Evolutionary conservation across 139 green algal species (phyloP).

Genomic region (Ettlia oleoabundans): DNA sequence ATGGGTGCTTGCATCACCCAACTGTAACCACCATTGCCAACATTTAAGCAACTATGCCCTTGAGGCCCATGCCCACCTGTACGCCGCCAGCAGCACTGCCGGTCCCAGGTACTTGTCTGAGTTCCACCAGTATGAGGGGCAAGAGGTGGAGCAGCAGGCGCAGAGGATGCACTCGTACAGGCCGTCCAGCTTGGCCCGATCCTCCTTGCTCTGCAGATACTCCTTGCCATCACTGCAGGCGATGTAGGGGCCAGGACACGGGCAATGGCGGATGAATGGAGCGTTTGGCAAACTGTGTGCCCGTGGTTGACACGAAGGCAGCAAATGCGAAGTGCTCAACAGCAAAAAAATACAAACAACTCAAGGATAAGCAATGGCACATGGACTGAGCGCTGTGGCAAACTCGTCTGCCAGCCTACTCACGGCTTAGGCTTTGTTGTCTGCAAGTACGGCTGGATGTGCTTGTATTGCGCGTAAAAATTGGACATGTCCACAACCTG

Average conservation of each 20-base stretch:
- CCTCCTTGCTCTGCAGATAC: slow-evolving; percentile 90
- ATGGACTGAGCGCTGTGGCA: not conserved
- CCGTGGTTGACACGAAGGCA: not conserved
- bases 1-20: too few species aligned
- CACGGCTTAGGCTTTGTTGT: slow-evolving; percentile 68
- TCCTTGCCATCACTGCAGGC: slow-evolving; percentile 70
- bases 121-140: slow-evolving; percentile 99
- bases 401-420: not conserved
- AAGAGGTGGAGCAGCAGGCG: slow-evolving; percentile 97
- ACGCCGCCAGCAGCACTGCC: slow-evolving; percentile 93
- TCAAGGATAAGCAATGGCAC: not conserved
- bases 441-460: slow-evolving; percentile 97
- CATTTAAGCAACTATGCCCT: too few species aligned
- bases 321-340: not conserved
- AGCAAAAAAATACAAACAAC: not conserved
- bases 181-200: slow-evolving; percentile 94
- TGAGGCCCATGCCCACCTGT: slow-evolving; percentile 86
- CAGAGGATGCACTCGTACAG: slow-evolving; percentile 99
- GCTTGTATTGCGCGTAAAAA: slow-evolving; percentile 99
- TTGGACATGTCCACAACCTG: slow-evolving; percentile 99
- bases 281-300: not conserved
- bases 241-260: too few species aligned
- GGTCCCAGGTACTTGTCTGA: slow-evolving; percentile 99
- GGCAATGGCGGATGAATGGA: too few species aligned
- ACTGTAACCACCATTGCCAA: too few species aligned